Conservation (phyloP, 179 eudicot species). For the Amaranthus tricolor region DNA sequence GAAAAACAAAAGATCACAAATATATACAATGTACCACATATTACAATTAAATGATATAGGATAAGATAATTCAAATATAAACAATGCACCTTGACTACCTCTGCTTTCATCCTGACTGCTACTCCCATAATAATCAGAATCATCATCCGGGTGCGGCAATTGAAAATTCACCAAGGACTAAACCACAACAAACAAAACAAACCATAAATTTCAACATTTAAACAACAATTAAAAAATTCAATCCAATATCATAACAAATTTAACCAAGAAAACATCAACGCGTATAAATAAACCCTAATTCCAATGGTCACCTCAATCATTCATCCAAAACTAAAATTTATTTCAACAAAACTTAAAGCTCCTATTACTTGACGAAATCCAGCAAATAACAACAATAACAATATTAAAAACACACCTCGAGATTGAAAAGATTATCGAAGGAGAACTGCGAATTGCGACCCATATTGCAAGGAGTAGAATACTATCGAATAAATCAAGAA, state of each 20-base stretch:
- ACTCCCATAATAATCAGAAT: conserved; percentile 73
- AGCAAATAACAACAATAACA: neutral
- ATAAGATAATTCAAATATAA: neutral
- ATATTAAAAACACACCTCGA: conserved; percentile 46
- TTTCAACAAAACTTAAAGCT: neutral
- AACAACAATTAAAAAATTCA: conserved; percentile 25
- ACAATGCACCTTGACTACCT: conserved; percentile 67
- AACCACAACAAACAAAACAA: conserved; percentile 29
- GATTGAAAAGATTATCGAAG: conserved; percentile 61
- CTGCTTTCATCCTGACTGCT: conserved; percentile 95
- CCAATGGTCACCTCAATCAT: neutral
- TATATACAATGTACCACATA: neutral
- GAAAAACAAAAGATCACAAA: neutral
- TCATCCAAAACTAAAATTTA: neutral
- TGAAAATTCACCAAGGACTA: conserved; percentile 91
- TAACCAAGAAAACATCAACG: neutral
- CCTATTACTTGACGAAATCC: neutral
- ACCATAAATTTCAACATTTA: neutral
- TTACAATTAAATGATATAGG: neutral
- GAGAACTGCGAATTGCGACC: conserved; percentile 39
- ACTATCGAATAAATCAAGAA: conserved; percentile 3
- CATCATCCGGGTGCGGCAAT: conserved; percentile 78
- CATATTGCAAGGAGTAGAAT: conserved; percentile 28
- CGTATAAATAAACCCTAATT: conserved; percentile 13
- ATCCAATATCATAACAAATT: conserved; percentile 9